These are phyloP conservation scores for Flaveria brownii DNA, from an alignment of 129 eudicot species.

Conservation along the genomic window DNA sequence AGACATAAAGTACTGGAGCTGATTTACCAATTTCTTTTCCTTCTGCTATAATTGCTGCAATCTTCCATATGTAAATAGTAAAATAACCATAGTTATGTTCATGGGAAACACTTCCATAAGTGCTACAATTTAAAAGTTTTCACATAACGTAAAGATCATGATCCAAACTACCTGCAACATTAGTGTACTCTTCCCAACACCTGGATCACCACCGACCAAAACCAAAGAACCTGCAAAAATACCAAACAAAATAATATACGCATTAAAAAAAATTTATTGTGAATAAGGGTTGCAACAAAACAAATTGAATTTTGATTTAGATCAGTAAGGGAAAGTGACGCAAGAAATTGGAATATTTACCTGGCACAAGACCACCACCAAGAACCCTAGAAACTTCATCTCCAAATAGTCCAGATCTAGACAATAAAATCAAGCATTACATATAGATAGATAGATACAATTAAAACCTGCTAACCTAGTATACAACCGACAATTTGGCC, in stretches of 20 bases:
- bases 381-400: conserved; percentile 85
- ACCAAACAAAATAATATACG: not conserved
- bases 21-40: conserved; percentile 48
- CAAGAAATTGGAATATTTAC: conserved; percentile 32
- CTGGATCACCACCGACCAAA: conserved; percentile 97
- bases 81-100: conserved; percentile 1
- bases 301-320: not conserved
- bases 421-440: not conserved
- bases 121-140: not conserved
- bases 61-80: conserved; percentile 43
- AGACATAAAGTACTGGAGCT: conserved; percentile 83
- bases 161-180: conserved; percentile 64
- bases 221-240: conserved; percentile 74
- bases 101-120: conserved; percentile 9
- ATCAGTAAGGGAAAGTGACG: not conserved
- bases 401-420: conserved; percentile 78
- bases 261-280: not conserved
- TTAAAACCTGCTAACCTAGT: not conserved
- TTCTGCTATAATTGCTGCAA: conserved; percentile 87
- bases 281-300: conserved; percentile 15
- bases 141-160: not conserved
- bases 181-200: conserved; percentile 95
- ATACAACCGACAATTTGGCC: not conserved
- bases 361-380: conserved; percentile 98
- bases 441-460: not conserved